These are phyloP conservation scores for Hymenoscyphus repandus DNA, from an alignment of 2,329 filamentous ascomycete genomes.

Conservation along the genomic window DNA sequence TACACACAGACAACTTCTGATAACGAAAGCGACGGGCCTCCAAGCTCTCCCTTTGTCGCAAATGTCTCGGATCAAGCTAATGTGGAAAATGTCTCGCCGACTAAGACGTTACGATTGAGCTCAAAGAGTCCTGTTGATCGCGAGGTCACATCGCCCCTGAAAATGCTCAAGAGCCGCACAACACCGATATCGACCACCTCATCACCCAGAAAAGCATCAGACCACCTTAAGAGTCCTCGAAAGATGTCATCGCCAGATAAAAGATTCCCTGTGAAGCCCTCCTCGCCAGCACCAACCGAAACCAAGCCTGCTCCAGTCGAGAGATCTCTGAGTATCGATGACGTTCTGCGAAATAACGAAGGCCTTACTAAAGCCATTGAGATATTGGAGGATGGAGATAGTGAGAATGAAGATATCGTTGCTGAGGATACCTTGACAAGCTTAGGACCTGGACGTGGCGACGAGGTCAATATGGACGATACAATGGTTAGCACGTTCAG, in stretches of 20 bases:
- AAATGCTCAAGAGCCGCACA: slow-evolving; percentile 28
- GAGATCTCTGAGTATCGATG: slow-evolving; percentile 37
- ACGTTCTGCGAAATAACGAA: slow-evolving; percentile 49
- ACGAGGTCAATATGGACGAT: slow-evolving; percentile 33
- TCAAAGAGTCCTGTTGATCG: slow-evolving; percentile 24
- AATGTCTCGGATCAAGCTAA: slow-evolving; percentile 20
- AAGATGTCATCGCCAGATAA: slow-evolving; percentile 47
- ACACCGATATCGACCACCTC: slow-evolving; percentile 14
- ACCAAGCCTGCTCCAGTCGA: slow-evolving; percentile 25
- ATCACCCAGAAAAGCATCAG: slow-evolving; percentile 19
- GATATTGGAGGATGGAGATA: slow-evolving; percentile 51
- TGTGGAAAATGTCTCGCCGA: slow-evolving; percentile 28
- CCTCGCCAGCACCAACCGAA: slow-evolving; percentile 27
- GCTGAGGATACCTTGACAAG: slow-evolving; percentile 26
- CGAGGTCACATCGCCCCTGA: slow-evolving; percentile 24
- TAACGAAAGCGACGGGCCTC: slow-evolving; percentile 23
- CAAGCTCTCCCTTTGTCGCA: slow-evolving; percentile 29
- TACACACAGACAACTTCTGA: slow-evolving; percentile 17
- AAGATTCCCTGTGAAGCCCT: slow-evolving; percentile 56
- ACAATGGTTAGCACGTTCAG: slow-evolving; percentile 50
- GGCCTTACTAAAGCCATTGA: slow-evolving; percentile 55
- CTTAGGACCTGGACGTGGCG: slow-evolving; percentile 31
- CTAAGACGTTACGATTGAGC: slow-evolving; percentile 19
- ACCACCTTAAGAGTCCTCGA: slow-evolving; percentile 36
- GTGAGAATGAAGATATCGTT: slow-evolving; percentile 26